A percentile compares a stretch with the other conserved stretches of the same genome.
Conservation (phyloP, 257 asterid genomes). For the Fraxinus excelsior region DNA sequence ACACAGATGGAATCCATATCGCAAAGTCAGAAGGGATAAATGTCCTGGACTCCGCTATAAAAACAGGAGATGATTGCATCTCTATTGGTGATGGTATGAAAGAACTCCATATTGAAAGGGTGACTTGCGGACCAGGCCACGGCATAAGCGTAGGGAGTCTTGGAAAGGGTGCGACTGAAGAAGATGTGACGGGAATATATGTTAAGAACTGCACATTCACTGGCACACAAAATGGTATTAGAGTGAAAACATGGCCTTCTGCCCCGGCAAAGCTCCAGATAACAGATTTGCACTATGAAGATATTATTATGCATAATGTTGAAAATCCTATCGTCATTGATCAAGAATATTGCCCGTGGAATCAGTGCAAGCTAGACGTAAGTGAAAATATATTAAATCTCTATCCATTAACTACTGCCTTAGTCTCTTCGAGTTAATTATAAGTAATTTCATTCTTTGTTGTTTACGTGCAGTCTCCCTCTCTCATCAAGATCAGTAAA, state of each 20-base stretch:
- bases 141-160: conserved; percentile 58
- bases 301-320: conserved; percentile 35
- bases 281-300: conserved; percentile 31
- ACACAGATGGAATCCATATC: conserved; percentile 54
- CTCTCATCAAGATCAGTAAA: conserved; percentile 27
- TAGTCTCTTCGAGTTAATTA: neutral
- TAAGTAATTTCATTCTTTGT: neutral
- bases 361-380: conserved; percentile 34
- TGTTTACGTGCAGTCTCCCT: conserved; percentile 19
- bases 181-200: conserved; percentile 33
- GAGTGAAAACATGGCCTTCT: conserved; percentile 56
- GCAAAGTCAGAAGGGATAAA: neutral
- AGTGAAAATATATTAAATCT: neutral
- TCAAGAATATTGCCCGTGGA: conserved; percentile 50
- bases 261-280: conserved; percentile 33
- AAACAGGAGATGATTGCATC: conserved; percentile 52
- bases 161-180: conserved; percentile 26
- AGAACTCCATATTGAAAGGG: conserved; percentile 26
- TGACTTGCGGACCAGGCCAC: conserved; percentile 51
- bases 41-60: conserved; percentile 24
- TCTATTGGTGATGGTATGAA: conserved; percentile 43
- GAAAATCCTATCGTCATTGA: conserved; percentile 43
- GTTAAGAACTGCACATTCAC: conserved; percentile 37
- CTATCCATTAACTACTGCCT: neutral
- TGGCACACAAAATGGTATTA: conserved; percentile 35